Evolutionary conservation across 177 flowering plant species (phyloP), one percentile per base, ranked within the genome.

Genomic region (Telopea speciosissima): DNA sequence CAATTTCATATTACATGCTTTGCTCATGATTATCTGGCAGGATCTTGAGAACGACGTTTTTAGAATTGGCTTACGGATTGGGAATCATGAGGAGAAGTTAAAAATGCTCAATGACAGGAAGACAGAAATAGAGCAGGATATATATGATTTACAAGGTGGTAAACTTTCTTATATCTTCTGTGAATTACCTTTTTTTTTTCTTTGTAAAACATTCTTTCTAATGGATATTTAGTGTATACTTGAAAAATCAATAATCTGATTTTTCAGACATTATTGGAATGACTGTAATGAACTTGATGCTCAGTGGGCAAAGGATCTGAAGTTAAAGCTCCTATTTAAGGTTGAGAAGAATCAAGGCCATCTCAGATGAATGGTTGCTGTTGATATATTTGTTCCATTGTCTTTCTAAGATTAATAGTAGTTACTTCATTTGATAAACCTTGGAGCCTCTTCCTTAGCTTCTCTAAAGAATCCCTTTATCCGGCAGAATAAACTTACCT

Each of bases 61-160:
- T 13, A 70, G 65, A 17, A 45, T 67, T 75, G 90, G 70, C 33
- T 3, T 5, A 26, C 69, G 26, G 28, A 73, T 85, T 72, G 83
- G 79, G 62, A 49, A 33, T 0, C 69, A 21, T 56, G 87, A 88
- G 72, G 58, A 40, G 13, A 40, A 40, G 21, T 62, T 84, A 69
- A 60, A 73, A 61, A 5, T 4, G 25, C 83, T 84, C 8, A 17
- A 70, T 13, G 42, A 45, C 33, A 25, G 67, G 62, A 81, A 71
- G 82, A 42, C 42, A 66, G 33, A 11, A n/a, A 49, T 82, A 40
- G 79, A 80, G 76, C 68, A 77, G 70, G 70, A 21, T 25, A 60
- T 85, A 62, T 60, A 28, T 22, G 26, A 54, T 22, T 70, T 82
- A 76, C 79, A 83, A 87, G 90, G 90, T 88, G 69, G 22, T 54